Conservation (phyloP, 2,329 filamentous ascomycete species). For the Penicillium sp. region DNA sequence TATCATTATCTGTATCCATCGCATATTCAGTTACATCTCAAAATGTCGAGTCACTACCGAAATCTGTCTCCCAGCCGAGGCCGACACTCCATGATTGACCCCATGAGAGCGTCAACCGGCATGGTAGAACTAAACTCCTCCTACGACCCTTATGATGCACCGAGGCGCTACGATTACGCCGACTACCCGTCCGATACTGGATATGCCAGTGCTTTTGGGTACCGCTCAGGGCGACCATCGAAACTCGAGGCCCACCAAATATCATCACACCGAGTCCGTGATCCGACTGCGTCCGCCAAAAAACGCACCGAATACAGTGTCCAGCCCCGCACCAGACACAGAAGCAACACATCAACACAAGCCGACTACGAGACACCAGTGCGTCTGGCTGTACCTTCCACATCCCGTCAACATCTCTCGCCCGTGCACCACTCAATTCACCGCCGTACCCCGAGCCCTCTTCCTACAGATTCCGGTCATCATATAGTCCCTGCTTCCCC, state of each 20-base stretch:
- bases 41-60: constrained; percentile 36
- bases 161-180: constrained; percentile 32
- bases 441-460: constrained; percentile 35
- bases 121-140: constrained; percentile 38
- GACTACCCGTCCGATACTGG: constrained; percentile 35
- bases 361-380: constrained; percentile 30
- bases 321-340: constrained; percentile 32
- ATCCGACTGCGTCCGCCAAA: constrained; percentile 33
- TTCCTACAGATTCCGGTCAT: constrained; percentile 33
- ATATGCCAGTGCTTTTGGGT: constrained; percentile 31
- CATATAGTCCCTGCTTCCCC: constrained; percentile 38
- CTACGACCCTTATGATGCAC: constrained; percentile 36
- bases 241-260: constrained; percentile 37
- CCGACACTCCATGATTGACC: constrained; percentile 34
- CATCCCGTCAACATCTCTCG: constrained; percentile 21
- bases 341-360: constrained; percentile 37
- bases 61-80: constrained; percentile 36
- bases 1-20: background rate
- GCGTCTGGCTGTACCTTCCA: constrained; percentile 31
- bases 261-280: constrained; percentile 35
- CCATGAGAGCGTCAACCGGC: constrained; percentile 44
- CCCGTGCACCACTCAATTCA: constrained; percentile 32
- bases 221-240: constrained; percentile 26
- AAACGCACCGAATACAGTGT: constrained; percentile 41
- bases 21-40: constrained; percentile 11